Percentiles rank a stretch among this genome's conserved stretches.
These are phyloP conservation scores for Hyphodiscus sp. DNA, from an alignment of 2,329 filamentous ascomycete species.

Conservation along the genomic window DNA sequence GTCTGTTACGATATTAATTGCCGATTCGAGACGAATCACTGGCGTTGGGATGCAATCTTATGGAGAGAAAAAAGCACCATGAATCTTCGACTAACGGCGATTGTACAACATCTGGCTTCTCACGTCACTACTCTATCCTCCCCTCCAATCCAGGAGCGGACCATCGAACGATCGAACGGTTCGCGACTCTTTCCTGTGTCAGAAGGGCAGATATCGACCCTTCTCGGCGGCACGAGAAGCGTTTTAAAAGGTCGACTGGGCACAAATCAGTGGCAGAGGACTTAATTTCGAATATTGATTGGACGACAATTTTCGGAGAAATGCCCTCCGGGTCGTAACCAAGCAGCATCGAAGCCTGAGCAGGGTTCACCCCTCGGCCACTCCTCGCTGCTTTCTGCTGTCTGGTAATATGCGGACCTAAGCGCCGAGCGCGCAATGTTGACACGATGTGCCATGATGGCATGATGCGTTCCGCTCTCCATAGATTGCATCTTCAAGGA, in stretches of 20 bases:
- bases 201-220: neutral
- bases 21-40: neutral
- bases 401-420: slow-evolving; percentile 13
- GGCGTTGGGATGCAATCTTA: neutral
- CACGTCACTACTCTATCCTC: too few species aligned
- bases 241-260: slow-evolving; percentile 36
- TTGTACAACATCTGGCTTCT: neutral
- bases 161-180: neutral
- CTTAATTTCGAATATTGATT: slow-evolving; percentile 26
- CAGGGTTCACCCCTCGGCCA: slow-evolving; percentile 3
- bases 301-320: slow-evolving; percentile 19
- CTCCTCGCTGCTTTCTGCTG: slow-evolving; percentile 1
- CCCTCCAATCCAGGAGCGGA: neutral
- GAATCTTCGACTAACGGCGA: neutral
- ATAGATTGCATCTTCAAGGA: neutral
- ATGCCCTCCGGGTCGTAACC: slow-evolving; percentile 6
- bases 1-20: neutral
- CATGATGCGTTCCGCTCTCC: slow-evolving; percentile 1
- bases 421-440: slow-evolving; percentile 20
- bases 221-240: slow-evolving; percentile 36
- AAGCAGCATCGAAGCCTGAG: slow-evolving; percentile 14
- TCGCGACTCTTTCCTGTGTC: neutral
- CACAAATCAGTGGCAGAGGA: slow-evolving; percentile 18
- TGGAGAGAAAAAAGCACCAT: neutral
- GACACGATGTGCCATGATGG: slow-evolving; percentile 3